phyloP scores from a whole-genome alignment of 2,329 filamentous ascomycete genomes.

The Dactylellina drechsleri region DNA sequence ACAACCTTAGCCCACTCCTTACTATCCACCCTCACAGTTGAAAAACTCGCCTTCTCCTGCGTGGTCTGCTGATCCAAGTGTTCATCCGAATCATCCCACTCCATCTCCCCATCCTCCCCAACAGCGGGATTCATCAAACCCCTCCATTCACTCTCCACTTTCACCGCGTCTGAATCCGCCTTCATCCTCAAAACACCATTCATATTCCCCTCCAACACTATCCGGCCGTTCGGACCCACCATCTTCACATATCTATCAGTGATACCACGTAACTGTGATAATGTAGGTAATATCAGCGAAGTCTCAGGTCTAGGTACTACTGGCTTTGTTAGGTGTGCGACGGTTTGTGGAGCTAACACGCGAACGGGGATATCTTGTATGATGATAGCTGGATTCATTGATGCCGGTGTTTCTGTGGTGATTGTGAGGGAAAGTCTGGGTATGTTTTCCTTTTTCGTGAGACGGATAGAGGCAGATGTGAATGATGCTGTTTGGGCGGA shows the following conservation, averaged over 20 bases:
- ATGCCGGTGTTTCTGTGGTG: conserved; percentile 73
- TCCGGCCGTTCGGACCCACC: conserved; percentile 74
- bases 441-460: conserved; percentile 80
- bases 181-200: conserved; percentile 84
- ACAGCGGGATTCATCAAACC: conserved; percentile 87
- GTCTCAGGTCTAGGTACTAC: conserved; percentile 90
- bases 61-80: conserved; percentile 64
- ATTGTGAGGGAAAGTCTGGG: conserved; percentile 92
- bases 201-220: conserved; percentile 94
- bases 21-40: conserved; percentile 88
- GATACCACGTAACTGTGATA: conserved; percentile 90
- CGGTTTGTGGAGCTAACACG: conserved; percentile 81
- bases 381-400: conserved; percentile 71
- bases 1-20: conserved; percentile 95
- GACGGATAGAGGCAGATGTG: conserved; percentile 82
- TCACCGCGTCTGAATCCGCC: conserved; percentile 82
- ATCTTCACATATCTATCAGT: conserved; percentile 90
- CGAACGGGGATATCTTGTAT: conserved; percentile 97
- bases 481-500: conserved; percentile 77
- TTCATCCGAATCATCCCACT: conserved; percentile 71
- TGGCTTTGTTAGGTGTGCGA: conserved; percentile 95
- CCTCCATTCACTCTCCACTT: conserved; percentile 86
- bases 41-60: conserved; percentile 78
- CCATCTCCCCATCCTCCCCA: conserved; percentile 76
- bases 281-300: conserved; percentile 86